Base-by-base conservation (phyloP, 1,139 yeast species). In the Komagataea norvegica region DNA sequence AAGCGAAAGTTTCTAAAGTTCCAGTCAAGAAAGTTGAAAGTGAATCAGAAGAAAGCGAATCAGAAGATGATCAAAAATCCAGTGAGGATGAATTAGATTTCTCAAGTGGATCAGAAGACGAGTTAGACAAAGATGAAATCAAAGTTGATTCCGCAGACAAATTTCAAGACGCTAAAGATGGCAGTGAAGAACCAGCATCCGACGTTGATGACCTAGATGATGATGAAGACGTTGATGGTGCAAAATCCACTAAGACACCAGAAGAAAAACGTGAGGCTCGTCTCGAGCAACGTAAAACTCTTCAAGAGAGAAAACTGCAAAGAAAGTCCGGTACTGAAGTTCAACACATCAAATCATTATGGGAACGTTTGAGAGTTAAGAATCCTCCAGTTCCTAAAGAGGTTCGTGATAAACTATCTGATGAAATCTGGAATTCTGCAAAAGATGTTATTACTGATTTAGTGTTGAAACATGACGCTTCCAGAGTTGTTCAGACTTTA, bases 391-490 rank as follows among this genome's bases (percentile, higher is more conserved):
- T 88, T 31, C 83, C 95, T 34, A 80, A 82, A 48, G 78, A 72
- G 43, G 74, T 82, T 25, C 79, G 96, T 59, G 84, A 82, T 45
- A 81, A 82, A 62, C 68, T 88, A 35, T 77, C 91, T 55, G 73
- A 83, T 50, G 93, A 89, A 62, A 79, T 86, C 29, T 89, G 96
- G 96, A 79, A 72, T 17, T 71, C 86, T 45, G 70, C 94, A 33
- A 74, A 81, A 54, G 89, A 83, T 54, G 77, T 79, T 35, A 75
- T 88, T 40, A 76, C 77, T 51, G 97, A 89, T 54, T 72, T 91
- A 49, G 96, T 89, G 27, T 62, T 91, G 66, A 89, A 91, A 67
- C 98, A 91, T 59, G 98, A 91, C 69, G 93, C 97, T 14, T 87
- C 96, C 22, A 77, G 98, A 65, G 93, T 91, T 40, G 95, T 91